Evolutionary conservation across 306 rosid species (phyloP).

Genomic region (Acacia acuminata): DNA sequence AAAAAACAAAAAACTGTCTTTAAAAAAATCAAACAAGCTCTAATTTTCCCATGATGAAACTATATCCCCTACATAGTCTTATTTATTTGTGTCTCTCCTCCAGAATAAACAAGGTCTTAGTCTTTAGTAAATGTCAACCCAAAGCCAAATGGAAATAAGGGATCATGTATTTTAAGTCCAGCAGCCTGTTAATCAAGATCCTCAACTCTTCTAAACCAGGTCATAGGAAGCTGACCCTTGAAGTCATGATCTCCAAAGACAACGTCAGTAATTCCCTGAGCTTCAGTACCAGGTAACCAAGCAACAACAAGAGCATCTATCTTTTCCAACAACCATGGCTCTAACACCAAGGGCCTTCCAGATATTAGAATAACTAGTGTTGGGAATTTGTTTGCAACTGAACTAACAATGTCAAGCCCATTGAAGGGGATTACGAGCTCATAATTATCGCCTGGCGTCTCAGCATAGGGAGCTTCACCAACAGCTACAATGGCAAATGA

Average conservation of each 20-base stretch:
- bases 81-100: too few relatives aligned
- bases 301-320: constrained; percentile 76
- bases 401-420: constrained; percentile 57
- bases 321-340: constrained; percentile 63
- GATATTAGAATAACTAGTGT: constrained; percentile 80
- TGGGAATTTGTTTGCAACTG: constrained; percentile 68
- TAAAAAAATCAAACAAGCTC: too few relatives aligned
- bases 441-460: constrained; percentile 60
- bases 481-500: constrained; percentile 74
- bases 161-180: constrained; percentile 45
- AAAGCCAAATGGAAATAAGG: constrained; percentile 73
- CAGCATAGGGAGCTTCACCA: constrained; percentile 83
- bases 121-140: constrained; percentile 40
- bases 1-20: too few relatives aligned
- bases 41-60: too few relatives aligned
- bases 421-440: constrained; percentile 59
- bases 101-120: too few relatives aligned
- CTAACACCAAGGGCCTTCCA: constrained; percentile 76
- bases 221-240: constrained; percentile 70
- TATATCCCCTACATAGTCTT: too few relatives aligned
- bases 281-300: constrained; percentile 95
- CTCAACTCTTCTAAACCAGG: constrained; percentile 69
- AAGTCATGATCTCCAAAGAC: constrained; percentile 73
- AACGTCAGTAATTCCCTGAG: constrained; percentile 75
- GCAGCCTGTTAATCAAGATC: constrained; percentile 49